Percentiles rank a stretch among this genome's conserved stretches.
These are phyloP conservation scores for Russula brevipes DNA, from an alignment of 768 basidiomycete genomes.

Conservation along the genomic window DNA sequence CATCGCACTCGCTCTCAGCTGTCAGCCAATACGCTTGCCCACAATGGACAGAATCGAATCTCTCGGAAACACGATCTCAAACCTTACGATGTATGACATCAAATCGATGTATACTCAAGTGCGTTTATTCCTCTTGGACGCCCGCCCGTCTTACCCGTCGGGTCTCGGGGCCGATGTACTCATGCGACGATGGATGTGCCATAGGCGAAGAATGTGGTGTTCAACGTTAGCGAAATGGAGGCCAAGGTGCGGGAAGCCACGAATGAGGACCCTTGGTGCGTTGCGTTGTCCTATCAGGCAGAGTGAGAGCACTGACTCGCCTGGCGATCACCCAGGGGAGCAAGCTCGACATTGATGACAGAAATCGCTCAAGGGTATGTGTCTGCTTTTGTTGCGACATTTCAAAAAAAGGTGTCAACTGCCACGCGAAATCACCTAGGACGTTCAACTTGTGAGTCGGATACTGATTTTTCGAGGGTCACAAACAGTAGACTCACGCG, in stretches of 20 bases:
- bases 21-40: conserved; percentile 23
- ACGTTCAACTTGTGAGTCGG: conserved; percentile 91
- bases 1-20: too few relatives aligned
- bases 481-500: neutral
- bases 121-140: conserved; percentile 3
- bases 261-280: conserved; percentile 95
- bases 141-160: neutral
- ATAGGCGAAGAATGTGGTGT: conserved; percentile 91
- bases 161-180: neutral
- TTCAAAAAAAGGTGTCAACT: neutral
- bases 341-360: conserved; percentile 96
- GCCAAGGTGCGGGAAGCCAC: conserved; percentile 95
- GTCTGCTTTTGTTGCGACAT: conserved; percentile 22
- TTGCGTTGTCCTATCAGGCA: conserved; percentile 9
- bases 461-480: neutral
- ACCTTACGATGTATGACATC: conserved; percentile 87
- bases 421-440: conserved; percentile 38
- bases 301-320: neutral
- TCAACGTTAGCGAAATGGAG: conserved; percentile 97
- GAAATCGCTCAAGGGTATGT: conserved; percentile 95
- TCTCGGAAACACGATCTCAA: conserved; percentile 69
- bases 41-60: conserved; percentile 77
- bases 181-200: neutral
- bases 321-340: conserved; percentile 60
- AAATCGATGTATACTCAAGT: conserved; percentile 95